Conservation (phyloP, 306 rosid species). For the Cercis canadensis region DNA sequence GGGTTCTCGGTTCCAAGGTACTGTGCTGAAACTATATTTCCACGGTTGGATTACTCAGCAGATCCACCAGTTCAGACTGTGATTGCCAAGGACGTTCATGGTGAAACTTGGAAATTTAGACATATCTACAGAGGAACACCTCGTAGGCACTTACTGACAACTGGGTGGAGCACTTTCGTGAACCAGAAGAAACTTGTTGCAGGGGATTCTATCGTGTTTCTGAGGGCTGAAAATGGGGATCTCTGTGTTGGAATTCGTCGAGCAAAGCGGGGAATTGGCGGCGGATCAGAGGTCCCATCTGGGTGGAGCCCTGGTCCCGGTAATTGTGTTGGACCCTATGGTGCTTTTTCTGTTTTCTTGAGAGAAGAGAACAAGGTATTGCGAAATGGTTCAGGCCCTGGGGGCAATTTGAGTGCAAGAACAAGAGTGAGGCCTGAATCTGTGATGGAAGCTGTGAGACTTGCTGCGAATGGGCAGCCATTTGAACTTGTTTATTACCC, state of each 20-base stretch:
- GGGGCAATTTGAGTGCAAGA: conserved; percentile 44
- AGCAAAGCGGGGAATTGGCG: conserved; percentile 67
- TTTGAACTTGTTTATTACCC: conserved; percentile 88
- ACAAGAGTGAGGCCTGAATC: conserved; percentile 70
- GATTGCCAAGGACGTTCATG: conserved; percentile 87
- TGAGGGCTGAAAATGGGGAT: conserved; percentile 79
- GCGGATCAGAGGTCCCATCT: conserved; percentile 52
- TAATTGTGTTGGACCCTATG: conserved; percentile 45
- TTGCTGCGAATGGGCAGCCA: conserved; percentile 68
- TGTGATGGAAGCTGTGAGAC: conserved; percentile 69
- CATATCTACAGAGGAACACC: conserved; percentile 97
- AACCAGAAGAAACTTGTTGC: conserved; percentile 97
- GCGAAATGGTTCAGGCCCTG: conserved; percentile 54
- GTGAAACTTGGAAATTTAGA: conserved; percentile 91
- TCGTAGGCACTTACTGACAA: conserved; percentile 86
- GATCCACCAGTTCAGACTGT: conserved; percentile 98
- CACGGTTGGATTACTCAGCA: conserved; percentile 84
- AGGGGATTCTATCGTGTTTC: conserved; percentile 90
- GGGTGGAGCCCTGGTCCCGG: conserved; percentile 71
- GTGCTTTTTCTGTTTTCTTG: conserved; percentile 65
- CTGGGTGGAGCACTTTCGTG: conserved; percentile 97
- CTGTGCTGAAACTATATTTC: conserved; percentile 95
- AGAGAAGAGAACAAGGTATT: conserved; percentile 62
- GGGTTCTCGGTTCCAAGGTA: conserved; percentile 97
- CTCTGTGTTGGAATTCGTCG: conserved; percentile 87